Evolutionary conservation across 2,329 filamentous ascomycete species (phyloP), one percentile per base, ranked within the genome.

Genomic region (Calonectria ilicicola): DNA sequence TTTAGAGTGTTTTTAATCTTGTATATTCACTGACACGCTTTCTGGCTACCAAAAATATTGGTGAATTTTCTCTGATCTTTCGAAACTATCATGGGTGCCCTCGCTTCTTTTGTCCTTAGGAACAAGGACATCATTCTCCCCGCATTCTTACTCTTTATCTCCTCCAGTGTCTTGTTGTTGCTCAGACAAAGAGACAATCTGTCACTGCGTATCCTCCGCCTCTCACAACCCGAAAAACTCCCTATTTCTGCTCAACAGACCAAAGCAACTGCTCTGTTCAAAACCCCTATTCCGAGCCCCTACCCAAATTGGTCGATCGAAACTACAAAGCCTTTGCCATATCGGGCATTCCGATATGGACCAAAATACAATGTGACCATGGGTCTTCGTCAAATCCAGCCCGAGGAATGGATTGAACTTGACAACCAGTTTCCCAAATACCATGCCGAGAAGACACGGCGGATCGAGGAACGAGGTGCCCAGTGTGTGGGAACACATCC

Each of bases 391-490:
- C 89, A 87, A 10, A 89, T 94, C 85, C 86, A 90, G 38, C 92
- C 91, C 83, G 89, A 93, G 66, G 92, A 95, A 69, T 96, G 94
- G 94, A 95, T 96, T 79, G 94, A 97, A 83, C 89, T 97, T 29
- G 95, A 97, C 83, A 96, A 93, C 80, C 89, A 96, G 58, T 97
- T 91, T 81, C 88, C 91, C 1, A 90, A 89, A 66, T 97, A 88
- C 81, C 94, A 97, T 83, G 88, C 88, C 38, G 90, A 93, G 75
- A 97, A 97, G 83, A 88, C 89, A 1, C 85, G 85, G 17, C 90
- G 95, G 1, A 94, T 97, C 60, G 78, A 81, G 17, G 91, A 94
- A 74, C 89, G 94, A 0, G 93, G 91, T 0, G 74, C 83, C 0
- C 94, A 93, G 81, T 95, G 93, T 84, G 92, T 91, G 80, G 84